These are phyloP conservation scores for Clavispora phyllophila DNA, from an alignment of 805 yeast genomes.

Conservation along the genomic window DNA sequence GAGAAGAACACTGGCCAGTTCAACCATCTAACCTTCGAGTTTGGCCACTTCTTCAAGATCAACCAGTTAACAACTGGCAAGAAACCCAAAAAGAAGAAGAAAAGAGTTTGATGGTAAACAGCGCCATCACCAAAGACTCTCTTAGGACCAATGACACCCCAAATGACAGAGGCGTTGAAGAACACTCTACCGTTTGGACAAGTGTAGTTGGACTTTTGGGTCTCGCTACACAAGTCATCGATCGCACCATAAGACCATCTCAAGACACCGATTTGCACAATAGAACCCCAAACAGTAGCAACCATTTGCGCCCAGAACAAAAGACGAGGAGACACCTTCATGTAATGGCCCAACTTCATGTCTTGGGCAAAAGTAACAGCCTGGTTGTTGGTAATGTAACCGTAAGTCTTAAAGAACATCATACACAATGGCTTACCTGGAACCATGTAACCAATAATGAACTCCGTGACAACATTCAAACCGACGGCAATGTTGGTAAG, in stretches of 20 bases:
- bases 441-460: constrained; percentile 39
- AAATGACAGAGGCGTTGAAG: constrained; percentile 40
- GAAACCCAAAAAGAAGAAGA: constrained; percentile 35
- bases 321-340: constrained; percentile 37
- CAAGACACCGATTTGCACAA: constrained; percentile 37
- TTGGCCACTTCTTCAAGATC: constrained; percentile 39
- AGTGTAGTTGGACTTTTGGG: constrained; percentile 27
- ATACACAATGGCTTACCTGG: constrained; percentile 46
- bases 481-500: constrained; percentile 35
- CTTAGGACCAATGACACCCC: constrained; percentile 39
- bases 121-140: constrained; percentile 14
- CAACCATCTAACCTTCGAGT: constrained; percentile 25
- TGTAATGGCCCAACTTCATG: constrained; percentile 41
- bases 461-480: constrained; percentile 40
- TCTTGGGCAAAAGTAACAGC: constrained; percentile 47
- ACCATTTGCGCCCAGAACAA: constrained; percentile 39
- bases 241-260: constrained; percentile 39
- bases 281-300: constrained; percentile 38
- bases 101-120: constrained; percentile 18
- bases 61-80: constrained; percentile 35
- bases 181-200: constrained; percentile 40
- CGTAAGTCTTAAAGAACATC: constrained; percentile 45
- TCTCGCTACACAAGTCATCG: constrained; percentile 28
- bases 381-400: constrained; percentile 45
- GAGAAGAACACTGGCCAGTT: constrained; percentile 40